A percentile compares a stretch with the other conserved stretches of the same genome.
These are phyloP conservation scores for Serendipita vermifera DNA, from an alignment of 768 basidiomycete species.

Conservation along the genomic window DNA sequence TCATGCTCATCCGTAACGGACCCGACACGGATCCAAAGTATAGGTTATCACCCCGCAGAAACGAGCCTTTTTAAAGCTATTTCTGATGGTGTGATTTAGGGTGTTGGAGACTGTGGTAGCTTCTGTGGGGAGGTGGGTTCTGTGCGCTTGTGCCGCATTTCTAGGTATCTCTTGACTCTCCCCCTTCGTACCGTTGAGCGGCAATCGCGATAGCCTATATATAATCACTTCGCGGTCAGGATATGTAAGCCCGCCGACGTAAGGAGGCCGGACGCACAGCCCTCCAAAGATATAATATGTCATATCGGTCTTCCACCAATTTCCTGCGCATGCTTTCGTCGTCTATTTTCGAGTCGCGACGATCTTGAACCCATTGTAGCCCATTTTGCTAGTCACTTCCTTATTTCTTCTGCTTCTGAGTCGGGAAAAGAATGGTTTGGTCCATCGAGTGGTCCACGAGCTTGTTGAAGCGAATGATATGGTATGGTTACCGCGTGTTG, in stretches of 20 bases:
- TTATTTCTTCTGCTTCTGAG: not conserved
- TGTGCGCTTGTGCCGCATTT: too few relatives aligned
- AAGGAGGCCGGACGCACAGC: not conserved
- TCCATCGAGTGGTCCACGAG: not conserved
- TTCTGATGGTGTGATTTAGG: not conserved
- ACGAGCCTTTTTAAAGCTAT: not conserved
- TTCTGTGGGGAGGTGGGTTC: not conserved
- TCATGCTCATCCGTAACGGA: conserved; percentile 52
- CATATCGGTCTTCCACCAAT: not conserved
- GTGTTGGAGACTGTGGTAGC: not conserved
- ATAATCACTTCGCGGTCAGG: too few relatives aligned
- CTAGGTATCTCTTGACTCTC: not conserved
- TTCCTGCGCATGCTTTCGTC: not conserved
- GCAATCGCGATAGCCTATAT: not conserved
- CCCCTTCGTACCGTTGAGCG: not conserved
- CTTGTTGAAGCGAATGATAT: not conserved
- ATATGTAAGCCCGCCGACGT: not conserved
- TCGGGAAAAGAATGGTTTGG: not conserved
- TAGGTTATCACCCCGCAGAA: not conserved
- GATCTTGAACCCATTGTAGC: not conserved
- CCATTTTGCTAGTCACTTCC: not conserved
- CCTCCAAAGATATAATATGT: not conserved
- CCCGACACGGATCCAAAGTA: not conserved
- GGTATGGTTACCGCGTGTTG: not conserved
- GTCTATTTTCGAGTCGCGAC: not conserved